Conservation (phyloP, 2,329 filamentous ascomycete genomes). For the Clonostachys solani region DNA sequence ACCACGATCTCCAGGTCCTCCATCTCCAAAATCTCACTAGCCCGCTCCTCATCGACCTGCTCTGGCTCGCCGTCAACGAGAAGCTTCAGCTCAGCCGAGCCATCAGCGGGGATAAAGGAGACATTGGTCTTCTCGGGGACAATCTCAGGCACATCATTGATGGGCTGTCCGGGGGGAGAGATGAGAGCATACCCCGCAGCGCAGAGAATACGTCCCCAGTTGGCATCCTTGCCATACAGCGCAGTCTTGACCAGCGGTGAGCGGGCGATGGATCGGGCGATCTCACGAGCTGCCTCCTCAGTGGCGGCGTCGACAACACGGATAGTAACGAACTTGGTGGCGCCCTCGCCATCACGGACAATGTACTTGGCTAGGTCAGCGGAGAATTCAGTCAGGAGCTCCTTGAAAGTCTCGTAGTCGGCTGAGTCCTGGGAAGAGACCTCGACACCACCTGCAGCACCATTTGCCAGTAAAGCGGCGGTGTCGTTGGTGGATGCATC, state of each 20-base stretch:
- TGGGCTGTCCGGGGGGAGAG: neutral
- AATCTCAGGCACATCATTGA: constrained; percentile 41
- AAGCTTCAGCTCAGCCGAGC: constrained; percentile 49
- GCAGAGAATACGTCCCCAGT: constrained; percentile 97
- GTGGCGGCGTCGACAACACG: constrained; percentile 70
- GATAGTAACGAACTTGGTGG: constrained; percentile 96
- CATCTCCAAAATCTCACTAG: constrained; percentile 71
- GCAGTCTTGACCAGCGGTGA: constrained; percentile 97
- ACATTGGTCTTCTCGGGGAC: constrained; percentile 67
- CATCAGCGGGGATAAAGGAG: constrained; percentile 47
- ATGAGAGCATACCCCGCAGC: constrained; percentile 61
- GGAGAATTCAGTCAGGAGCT: constrained; percentile 71
- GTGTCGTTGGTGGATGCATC: constrained; percentile 98
- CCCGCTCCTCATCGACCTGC: constrained; percentile 70
- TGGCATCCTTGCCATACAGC: constrained; percentile 93
- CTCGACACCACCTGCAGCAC: constrained; percentile 72
- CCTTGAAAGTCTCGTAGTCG: constrained; percentile 69
- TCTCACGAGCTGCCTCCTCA: constrained; percentile 67
- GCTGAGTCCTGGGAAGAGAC: constrained; percentile 47
- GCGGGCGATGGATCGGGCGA: constrained; percentile 83
- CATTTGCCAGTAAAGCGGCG: constrained; percentile 90
- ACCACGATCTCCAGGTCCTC: constrained; percentile 80
- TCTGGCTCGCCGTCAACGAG: constrained; percentile 79
- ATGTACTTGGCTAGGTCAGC: constrained; percentile 86
- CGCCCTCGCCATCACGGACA: constrained; percentile 93